Evolutionary conservation across 306 rosid species (phyloP).

Genomic region (Cucumis hystrix): DNA sequence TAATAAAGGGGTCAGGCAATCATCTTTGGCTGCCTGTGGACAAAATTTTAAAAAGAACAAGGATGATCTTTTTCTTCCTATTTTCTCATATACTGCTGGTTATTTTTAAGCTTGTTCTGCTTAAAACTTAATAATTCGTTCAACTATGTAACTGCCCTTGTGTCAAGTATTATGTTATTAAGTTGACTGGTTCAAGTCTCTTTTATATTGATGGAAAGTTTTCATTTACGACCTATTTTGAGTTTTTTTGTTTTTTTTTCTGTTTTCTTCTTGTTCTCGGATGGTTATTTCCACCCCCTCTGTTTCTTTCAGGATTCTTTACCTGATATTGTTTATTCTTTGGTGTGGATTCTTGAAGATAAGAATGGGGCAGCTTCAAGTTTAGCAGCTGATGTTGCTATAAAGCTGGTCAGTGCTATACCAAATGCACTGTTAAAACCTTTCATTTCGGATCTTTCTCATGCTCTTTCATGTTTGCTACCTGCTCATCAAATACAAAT

Average conservation of each 20-base stretch:
- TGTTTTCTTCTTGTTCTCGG: background rate
- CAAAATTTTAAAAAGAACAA: background rate
- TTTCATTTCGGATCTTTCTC: conserved; percentile 42
- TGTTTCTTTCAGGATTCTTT: conserved; percentile 45
- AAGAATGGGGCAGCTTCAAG: conserved; percentile 27
- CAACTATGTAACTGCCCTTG: background rate
- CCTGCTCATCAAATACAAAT: conserved; percentile 41
- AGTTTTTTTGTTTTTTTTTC: background rate
- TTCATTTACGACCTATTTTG: background rate
- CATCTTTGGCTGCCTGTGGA: background rate
- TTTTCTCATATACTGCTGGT: background rate
- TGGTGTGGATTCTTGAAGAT: conserved; percentile 61
- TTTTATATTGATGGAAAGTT: background rate
- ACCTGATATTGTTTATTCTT: conserved; percentile 47
- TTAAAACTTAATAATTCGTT: background rate
- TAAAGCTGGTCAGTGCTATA: conserved; percentile 41
- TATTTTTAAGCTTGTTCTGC: background rate
- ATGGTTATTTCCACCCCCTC: conserved; percentile 3
- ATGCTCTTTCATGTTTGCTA: conserved; percentile 48
- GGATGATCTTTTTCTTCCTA: background rate
- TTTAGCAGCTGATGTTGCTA: conserved; percentile 42
- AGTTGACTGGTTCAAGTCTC: background rate
- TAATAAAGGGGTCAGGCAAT: background rate
- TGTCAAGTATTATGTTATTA: background rate
- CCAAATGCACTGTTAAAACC: conserved; percentile 38